phyloP scores from a whole-genome alignment of 768 basidiomycete species.

The Auricularia sp. region DNA sequence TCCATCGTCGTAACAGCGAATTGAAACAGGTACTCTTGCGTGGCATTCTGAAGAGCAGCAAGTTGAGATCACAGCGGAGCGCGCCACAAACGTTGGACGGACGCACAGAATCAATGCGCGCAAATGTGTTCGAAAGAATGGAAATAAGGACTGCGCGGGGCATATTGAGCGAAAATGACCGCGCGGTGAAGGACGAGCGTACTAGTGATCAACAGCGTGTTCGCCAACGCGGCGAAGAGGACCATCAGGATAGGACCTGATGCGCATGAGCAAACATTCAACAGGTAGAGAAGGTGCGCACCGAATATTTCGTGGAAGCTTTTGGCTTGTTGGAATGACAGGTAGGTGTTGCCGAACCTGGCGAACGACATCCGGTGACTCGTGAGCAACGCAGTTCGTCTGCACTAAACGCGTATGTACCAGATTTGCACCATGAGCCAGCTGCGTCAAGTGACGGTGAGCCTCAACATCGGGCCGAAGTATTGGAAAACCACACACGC shows the following conservation, averaged over 20 bases:
- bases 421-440: conserved; percentile 1
- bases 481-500: background rate
- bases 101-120: conserved; percentile 55
- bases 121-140: conserved; percentile 84
- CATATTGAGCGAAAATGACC: background rate
- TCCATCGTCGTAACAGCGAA: conserved; percentile 79
- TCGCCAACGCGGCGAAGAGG: conserved; percentile 65
- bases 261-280: no score
- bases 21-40: conserved; percentile 77
- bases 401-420: background rate
- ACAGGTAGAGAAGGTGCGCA: background rate
- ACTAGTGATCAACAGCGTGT: conserved; percentile 76
- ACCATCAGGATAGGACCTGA: conserved; percentile 65
- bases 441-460: background rate
- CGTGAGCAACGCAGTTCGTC: background rate
- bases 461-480: no score
- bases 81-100: background rate
- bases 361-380: background rate
- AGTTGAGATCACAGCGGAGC: background rate
- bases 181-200: conserved; percentile 18
- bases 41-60: conserved; percentile 37
- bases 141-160: conserved; percentile 57
- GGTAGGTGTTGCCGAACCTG: conserved; percentile 13
- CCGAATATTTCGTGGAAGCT: conserved; percentile 48
- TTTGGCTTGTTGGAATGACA: conserved; percentile 34